These are phyloP conservation scores for Neophaeococcomyces mojaviensis DNA, from an alignment of 2,329 filamentous ascomycete genomes.

Conservation along the genomic window DNA sequence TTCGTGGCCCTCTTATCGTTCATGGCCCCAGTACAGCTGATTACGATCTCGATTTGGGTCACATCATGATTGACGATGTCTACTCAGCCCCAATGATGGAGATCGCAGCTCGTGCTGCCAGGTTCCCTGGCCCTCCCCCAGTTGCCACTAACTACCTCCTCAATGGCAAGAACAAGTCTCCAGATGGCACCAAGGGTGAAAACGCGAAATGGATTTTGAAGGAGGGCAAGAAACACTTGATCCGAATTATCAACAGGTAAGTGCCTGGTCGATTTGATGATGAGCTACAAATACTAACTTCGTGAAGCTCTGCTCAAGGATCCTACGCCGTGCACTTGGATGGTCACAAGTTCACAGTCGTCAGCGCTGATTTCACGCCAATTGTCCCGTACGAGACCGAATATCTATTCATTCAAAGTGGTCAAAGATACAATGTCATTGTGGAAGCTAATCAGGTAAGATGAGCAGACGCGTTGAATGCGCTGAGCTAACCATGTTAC, in stretches of 20 bases:
- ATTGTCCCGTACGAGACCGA: slow-evolving; percentile 43
- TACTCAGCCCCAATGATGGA: slow-evolving; percentile 18
- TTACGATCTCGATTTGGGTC: slow-evolving; percentile 21
- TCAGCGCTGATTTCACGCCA: slow-evolving; percentile 31
- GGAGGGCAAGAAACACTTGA: slow-evolving; percentile 23
- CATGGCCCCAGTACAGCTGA: slow-evolving; percentile 22
- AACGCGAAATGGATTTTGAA: slow-evolving; percentile 16
- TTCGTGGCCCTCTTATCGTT: slow-evolving; percentile 22
- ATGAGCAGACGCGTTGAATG: not conserved
- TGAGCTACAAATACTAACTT: slow-evolving; percentile 5
- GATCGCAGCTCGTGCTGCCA: slow-evolving; percentile 17
- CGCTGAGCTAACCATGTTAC: not conserved
- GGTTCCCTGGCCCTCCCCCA: slow-evolving; percentile 13
- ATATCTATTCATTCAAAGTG: slow-evolving; percentile 57
- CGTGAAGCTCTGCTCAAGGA: slow-evolving; percentile 15
- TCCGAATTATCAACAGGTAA: slow-evolving; percentile 23
- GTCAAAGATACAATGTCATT: slow-evolving; percentile 26
- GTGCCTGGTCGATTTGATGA: not conserved
- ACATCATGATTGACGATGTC: slow-evolving; percentile 20
- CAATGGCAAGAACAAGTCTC: slow-evolving; percentile 22
- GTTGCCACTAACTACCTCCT: slow-evolving; percentile 19
- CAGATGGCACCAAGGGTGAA: slow-evolving; percentile 16
- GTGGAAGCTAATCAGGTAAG: slow-evolving; percentile 21
- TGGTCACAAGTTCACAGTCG: slow-evolving; percentile 33
- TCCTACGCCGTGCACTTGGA: slow-evolving; percentile 35